Evolutionary conservation across 2,329 filamentous ascomycete species (phyloP).

Genomic region (Triangularia verruculosa): DNA sequence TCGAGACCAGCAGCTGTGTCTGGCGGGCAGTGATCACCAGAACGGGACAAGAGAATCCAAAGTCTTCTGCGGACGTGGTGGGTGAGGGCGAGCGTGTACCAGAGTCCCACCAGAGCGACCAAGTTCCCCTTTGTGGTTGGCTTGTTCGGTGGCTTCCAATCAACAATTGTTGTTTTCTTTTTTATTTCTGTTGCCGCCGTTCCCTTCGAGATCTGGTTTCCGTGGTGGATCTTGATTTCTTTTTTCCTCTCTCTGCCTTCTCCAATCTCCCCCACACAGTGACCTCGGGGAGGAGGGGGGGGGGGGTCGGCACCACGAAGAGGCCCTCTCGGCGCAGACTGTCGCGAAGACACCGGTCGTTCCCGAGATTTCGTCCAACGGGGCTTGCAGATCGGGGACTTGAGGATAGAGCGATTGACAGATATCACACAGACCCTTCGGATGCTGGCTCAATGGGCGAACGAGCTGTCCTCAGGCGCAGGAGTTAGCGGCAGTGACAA

Average conservation of each 20-base stretch:
- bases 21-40: slow-evolving; percentile 24
- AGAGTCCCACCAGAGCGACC: slow-evolving; percentile 21
- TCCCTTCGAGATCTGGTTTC: not conserved
- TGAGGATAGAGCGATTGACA: slow-evolving; percentile 24
- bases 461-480: slow-evolving; percentile 10
- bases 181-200: slow-evolving; percentile 20
- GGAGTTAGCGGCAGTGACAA: slow-evolving; percentile 13
- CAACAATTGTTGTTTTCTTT: slow-evolving; percentile 14
- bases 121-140: slow-evolving; percentile 20
- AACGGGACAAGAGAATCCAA: slow-evolving; percentile 21
- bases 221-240: slow-evolving; percentile 11
- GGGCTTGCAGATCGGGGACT: slow-evolving; percentile 25
- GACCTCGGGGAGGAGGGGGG: slow-evolving; percentile 3
- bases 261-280: slow-evolving; percentile 14
- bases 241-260: slow-evolving; percentile 18
- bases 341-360: slow-evolving; percentile 18
- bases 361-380: slow-evolving; percentile 18
- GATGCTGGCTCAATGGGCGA: slow-evolving; percentile 17
- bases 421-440: slow-evolving; percentile 22
- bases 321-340: slow-evolving; percentile 14
- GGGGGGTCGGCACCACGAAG: slow-evolving; percentile 15
- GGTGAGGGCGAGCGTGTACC: not conserved
- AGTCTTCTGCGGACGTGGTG: slow-evolving; percentile 3
- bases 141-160: slow-evolving; percentile 15
- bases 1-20: slow-evolving; percentile 28